Evolutionary conservation across 768 basidiomycete species (phyloP).

Genomic region (Trametes elegans): DNA sequence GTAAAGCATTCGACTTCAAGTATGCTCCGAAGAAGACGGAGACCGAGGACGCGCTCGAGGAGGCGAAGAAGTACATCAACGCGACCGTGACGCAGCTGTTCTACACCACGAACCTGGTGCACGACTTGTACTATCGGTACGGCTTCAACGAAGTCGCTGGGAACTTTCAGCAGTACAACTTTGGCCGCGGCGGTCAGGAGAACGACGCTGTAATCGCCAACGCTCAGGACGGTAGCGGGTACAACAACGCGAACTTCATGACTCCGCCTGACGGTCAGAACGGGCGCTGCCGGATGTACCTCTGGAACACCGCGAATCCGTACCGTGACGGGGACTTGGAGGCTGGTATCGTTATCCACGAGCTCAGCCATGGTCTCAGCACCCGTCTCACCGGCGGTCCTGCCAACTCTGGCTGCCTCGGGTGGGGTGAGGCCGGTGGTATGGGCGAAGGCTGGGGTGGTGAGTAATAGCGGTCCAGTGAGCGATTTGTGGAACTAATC

Average conservation of each 20-base stretch:
- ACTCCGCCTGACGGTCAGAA: conserved; percentile 82
- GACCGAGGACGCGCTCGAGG: conserved; percentile 54
- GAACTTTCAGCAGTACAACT: conserved; percentile 99
- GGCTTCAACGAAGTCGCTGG: conserved; percentile 91
- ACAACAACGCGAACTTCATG: conserved; percentile 92
- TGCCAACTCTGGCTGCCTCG: conserved; percentile 87
- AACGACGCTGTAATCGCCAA: conserved; percentile 91
- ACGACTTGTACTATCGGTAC: conserved; percentile 78
- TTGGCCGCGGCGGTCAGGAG: conserved; percentile 83
- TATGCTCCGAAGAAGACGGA: conserved; percentile 70
- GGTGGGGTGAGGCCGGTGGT: conserved; percentile 94
- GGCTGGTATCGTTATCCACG: conserved; percentile 95
- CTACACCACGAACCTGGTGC: conserved; percentile 79
- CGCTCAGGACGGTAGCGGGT: conserved; percentile 93
- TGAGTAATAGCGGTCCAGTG: conserved; percentile 24
- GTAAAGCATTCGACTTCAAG: conserved; percentile 62
- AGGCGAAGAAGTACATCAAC: conserved; percentile 84
- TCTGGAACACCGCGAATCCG: conserved; percentile 89
- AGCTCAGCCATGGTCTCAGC: conserved; percentile 84
- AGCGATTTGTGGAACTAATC: not conserved
- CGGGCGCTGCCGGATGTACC: conserved; percentile 93
- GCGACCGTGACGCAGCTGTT: conserved; percentile 85
- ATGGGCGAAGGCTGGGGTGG: conserved; percentile 99
- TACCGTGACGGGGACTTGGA: conserved; percentile 96
- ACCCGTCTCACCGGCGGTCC: conserved; percentile 96